Evolutionary conservation across 208 protist genomes (phyloP).

Genomic region (Trypanosoma avium): DNA sequence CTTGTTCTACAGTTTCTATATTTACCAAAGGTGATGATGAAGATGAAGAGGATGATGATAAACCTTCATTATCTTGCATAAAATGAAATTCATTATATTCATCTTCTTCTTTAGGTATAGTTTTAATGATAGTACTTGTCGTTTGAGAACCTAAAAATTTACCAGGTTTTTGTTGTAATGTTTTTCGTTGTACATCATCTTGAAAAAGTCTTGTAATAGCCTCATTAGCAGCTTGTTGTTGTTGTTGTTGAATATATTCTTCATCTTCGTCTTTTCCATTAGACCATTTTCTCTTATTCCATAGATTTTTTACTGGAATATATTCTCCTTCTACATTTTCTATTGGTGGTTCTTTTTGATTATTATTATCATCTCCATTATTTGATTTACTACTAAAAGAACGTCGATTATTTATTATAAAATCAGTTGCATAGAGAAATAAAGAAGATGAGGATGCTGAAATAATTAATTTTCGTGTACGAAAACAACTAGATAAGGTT

Average conservation of each 20-base stretch:
- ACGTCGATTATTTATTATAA: neutral
- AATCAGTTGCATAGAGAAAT: neutral
- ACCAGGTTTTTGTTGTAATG: slow-evolving; percentile 18
- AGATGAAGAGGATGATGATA: too few relatives aligned
- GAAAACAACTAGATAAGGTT: neutral
- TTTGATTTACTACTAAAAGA: neutral
- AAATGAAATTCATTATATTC: neutral
- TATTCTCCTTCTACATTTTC: slow-evolving; percentile 18
- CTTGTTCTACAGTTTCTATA: slow-evolving; percentile 60
- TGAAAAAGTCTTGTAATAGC: slow-evolving; percentile 35
- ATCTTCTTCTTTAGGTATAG: slow-evolving; percentile 16
- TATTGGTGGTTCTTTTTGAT: neutral
- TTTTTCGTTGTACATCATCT: slow-evolving; percentile 16
- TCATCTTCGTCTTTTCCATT: neutral
- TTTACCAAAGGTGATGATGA: slow-evolving; percentile 2
- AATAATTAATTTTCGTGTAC: neutral
- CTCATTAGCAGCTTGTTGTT: slow-evolving; percentile 9
- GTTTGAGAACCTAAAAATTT: slow-evolving; percentile 17
- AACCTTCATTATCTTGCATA: neutral
- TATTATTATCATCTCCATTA: neutral
- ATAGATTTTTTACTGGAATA: neutral
- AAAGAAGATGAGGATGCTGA: neutral
- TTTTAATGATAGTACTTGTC: slow-evolving; percentile 19
- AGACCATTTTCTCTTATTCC: neutral
- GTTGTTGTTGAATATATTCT: too few relatives aligned